Conservation (phyloP, 768 basidiomycete genomes). For the Nidula microcarpa region DNA sequence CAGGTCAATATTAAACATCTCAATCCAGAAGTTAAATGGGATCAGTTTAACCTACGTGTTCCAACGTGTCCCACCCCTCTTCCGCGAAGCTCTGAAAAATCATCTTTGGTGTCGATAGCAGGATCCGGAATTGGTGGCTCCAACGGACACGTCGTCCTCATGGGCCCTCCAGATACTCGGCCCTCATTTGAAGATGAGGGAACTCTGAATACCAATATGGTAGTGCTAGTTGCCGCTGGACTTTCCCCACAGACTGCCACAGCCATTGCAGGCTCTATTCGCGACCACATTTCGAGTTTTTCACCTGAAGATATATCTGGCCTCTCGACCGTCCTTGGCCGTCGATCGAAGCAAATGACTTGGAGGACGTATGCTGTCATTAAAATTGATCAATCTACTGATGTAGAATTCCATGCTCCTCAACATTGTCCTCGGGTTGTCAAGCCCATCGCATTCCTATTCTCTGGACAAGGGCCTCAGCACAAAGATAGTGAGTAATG, state of each 20-base stretch:
- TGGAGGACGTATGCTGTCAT: conserved; percentile 28
- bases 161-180: conserved; percentile 31
- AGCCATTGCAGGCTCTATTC: conserved; percentile 6
- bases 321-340: conserved; percentile 17
- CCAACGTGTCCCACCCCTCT: conserved; percentile 24
- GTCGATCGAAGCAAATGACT: conserved; percentile 27
- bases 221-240: conserved; percentile 29
- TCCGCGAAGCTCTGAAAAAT: conserved; percentile 11
- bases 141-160: conserved; percentile 38
- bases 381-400: no score
- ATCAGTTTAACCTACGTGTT: conserved; percentile 30
- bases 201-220: no score
- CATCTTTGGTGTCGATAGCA: conserved; percentile 34
- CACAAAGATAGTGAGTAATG: conserved; percentile 24
- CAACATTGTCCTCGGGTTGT: conserved; percentile 16
- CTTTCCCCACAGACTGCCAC: conserved; percentile 28
- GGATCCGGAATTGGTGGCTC: conserved; percentile 45
- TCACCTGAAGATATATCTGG: conserved; percentile 1
- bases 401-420: no score
- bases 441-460: conserved; percentile 26
- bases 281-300: background rate
- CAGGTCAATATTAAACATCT: conserved; percentile 28
- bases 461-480: conserved; percentile 21
- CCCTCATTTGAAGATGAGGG: no score
- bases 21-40: conserved; percentile 38